phyloP scores from a whole-genome alignment of 2,329 filamentous ascomycete species.

The Metarhizium rileyi region DNA sequence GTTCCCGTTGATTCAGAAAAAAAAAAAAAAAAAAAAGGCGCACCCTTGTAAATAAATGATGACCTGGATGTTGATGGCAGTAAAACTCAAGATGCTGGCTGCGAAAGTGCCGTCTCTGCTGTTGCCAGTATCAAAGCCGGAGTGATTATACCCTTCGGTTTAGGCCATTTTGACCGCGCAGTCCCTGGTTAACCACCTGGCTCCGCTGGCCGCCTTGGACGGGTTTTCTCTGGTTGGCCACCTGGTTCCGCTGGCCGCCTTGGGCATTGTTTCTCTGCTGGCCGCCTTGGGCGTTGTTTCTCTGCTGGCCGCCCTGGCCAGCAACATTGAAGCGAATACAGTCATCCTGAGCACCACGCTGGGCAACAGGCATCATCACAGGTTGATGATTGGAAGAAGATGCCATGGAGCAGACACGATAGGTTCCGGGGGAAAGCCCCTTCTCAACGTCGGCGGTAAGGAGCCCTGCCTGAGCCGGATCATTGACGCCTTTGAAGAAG shows the following conservation, averaged over 20 bases:
- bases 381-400: constrained; percentile 57
- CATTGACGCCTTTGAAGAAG: constrained; percentile 61
- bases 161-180: no score
- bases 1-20: neutral
- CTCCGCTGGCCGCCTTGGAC: no score
- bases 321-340: constrained; percentile 51
- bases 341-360: constrained; percentile 58
- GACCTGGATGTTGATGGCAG: no score
- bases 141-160: no score
- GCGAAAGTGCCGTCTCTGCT: no score
- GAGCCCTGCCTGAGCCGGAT: constrained; percentile 46
- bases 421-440: constrained; percentile 52
- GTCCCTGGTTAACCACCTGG: no score
- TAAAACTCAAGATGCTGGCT: no score
- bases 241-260: no score
- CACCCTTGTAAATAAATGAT: neutral
- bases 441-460: constrained; percentile 43
- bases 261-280: constrained; percentile 11
- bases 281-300: constrained; percentile 14
- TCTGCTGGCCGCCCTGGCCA: constrained; percentile 12
- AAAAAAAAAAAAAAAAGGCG: neutral
- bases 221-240: no score
- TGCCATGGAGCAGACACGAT: constrained; percentile 56
- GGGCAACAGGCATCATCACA: constrained; percentile 56
- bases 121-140: no score